Conservation (phyloP, 148 eudicot species). For the Chenopodium quinoa region DNA sequence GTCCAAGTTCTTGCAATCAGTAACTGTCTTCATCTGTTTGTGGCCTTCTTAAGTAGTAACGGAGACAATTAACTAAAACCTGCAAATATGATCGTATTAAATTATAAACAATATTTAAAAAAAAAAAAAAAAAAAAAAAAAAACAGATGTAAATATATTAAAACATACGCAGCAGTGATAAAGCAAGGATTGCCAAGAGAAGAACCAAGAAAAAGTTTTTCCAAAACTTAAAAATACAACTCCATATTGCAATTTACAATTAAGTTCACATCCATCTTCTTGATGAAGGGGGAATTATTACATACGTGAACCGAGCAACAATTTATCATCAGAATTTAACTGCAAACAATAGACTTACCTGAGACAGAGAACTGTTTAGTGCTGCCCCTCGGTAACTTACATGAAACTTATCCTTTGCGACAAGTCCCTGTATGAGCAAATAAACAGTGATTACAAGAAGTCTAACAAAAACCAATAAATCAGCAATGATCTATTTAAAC, state of each 20-base stretch:
- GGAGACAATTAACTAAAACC: constrained; percentile 77
- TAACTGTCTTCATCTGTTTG: constrained; percentile 87
- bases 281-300: background rate
- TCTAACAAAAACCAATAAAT: background rate
- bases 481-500: constrained; percentile 5
- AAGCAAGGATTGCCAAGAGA: background rate
- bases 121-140: too few relatives aligned
- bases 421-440: constrained; percentile 63
- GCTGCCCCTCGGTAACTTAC: constrained; percentile 93
- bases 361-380: constrained; percentile 67
- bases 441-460: constrained; percentile 1
- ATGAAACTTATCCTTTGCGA: constrained; percentile 91
- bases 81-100: constrained; percentile 29
- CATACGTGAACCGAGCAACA: background rate
- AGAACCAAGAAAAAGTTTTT: background rate
- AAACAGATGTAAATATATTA: background rate
- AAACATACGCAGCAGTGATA: background rate
- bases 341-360: constrained; percentile 44
- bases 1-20: constrained; percentile 30
- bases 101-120: background rate
- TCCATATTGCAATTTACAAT: background rate
- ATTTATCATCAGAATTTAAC: background rate
- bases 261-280: background rate
- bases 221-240: background rate
- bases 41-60: constrained; percentile 84